phyloP scores from a whole-genome alignment of 2,329 filamentous ascomycete species.

The Colletotrichum endophyticum region DNA sequence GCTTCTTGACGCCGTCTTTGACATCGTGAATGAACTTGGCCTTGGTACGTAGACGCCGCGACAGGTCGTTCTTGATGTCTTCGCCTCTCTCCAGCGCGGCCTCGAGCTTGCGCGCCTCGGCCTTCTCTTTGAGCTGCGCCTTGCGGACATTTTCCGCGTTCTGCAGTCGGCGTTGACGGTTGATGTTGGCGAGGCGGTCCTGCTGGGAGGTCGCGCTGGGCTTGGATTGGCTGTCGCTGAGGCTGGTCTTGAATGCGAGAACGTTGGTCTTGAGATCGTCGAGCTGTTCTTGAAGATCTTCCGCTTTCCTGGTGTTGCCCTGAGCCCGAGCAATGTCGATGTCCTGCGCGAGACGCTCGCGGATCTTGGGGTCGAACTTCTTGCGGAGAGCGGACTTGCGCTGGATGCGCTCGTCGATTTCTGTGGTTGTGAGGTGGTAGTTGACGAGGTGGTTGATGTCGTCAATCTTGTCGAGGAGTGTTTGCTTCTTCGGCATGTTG shows the following conservation, averaged over 20 bases:
- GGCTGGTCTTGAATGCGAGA: conserved; percentile 73
- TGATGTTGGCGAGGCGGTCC: conserved; percentile 82
- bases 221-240: conserved; percentile 60
- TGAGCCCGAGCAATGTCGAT: conserved; percentile 69
- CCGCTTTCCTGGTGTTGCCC: conserved; percentile 64
- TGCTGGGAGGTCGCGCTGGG: conserved; percentile 68
- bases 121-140: conserved; percentile 83
- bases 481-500: conserved; percentile 74
- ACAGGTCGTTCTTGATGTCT: conserved; percentile 60
- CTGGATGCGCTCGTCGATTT: conserved; percentile 80
- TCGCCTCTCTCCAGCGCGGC: conserved; percentile 69
- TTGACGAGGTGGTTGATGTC: conserved; percentile 82
- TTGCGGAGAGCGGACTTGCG: conserved; percentile 72
- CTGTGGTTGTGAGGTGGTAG: conserved; percentile 81
- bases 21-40: conserved; percentile 73
- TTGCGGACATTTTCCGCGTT: conserved; percentile 92
- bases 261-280: conserved; percentile 71
- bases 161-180: conserved; percentile 80
- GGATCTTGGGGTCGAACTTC: conserved; percentile 70
- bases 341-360: conserved; percentile 68
- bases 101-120: conserved; percentile 64
- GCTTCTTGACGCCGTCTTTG: conserved; percentile 43
- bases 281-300: conserved; percentile 63
- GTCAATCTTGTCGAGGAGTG: conserved; percentile 73
- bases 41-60: conserved; percentile 67